Base-by-base conservation (phyloP, 768 basidiomycete genomes). In the Boletellus emodensis region DNA sequence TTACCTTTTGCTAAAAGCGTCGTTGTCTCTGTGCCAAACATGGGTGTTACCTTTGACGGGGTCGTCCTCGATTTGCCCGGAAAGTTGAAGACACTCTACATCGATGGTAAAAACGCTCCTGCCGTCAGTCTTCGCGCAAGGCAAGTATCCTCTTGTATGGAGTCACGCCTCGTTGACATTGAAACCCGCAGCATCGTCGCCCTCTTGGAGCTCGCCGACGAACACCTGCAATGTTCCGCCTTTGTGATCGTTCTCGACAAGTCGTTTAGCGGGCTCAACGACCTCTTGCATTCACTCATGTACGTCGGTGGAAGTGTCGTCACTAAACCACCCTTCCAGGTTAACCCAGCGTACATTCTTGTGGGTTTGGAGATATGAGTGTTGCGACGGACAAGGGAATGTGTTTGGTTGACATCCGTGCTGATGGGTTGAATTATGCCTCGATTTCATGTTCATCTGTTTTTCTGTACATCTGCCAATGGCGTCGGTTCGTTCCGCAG, bases 221-320 rank as follows among this genome's bases (percentile, higher is more conserved):
- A 94, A 68, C 83, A 79, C 49, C 75, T 94, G 38, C 77, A 77
- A 59, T 92, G 90, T 68, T 79, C 79, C 37, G 83, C 85, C 15
- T 77, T 94, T 38, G 78, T 93, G 53, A 90, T 94, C 56, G 85
- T 79, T 34, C 73, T 94, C 48, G 87, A 90, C 67, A 81, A 85
- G 58, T 76, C 83, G 0, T 86, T 83, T 37, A 79, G 82, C 15
- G 79, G 78, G 48, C 76, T 94, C 48, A 80, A 85, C 58, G 81
- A 83, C 61, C 73, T 93, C 49, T 74, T 94, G 34, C 93, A 94
- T 63, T 87, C 92, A 44, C 77, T 94, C 55, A 90, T 94, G 88
- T 94, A 94, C 69, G 88, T 94, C 46, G 91, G 91, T 55, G 92
- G 89, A 48, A 81, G 78, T 44, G 85, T 94, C 46, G 84, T 94